These are phyloP conservation scores for Alternaria sp. DNA, from an alignment of 2,329 filamentous ascomycete species.

Conservation along the genomic window DNA sequence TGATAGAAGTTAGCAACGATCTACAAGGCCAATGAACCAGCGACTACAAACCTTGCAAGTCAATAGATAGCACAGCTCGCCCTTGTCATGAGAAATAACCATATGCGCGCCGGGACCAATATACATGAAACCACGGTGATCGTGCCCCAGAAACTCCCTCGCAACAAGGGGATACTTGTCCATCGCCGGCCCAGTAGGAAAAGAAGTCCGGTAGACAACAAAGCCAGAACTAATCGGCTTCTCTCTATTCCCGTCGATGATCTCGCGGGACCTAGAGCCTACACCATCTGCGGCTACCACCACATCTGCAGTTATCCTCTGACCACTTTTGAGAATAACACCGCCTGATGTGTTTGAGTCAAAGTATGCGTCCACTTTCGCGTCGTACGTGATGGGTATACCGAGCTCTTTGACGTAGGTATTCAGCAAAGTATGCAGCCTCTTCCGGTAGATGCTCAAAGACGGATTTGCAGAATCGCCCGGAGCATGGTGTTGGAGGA, in stretches of 20 bases:
- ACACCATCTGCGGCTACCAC: conserved; percentile 13
- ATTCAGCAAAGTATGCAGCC: neutral
- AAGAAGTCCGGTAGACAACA: neutral
- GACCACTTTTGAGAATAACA: neutral
- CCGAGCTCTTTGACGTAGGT: conserved; percentile 1
- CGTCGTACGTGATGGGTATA: neutral
- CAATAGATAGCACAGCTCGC: neutral
- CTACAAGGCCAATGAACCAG: neutral
- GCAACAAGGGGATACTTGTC: conserved; percentile 7
- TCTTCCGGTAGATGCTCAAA: neutral
- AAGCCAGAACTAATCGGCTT: conserved; percentile 6
- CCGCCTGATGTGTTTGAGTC: neutral
- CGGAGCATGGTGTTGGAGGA: neutral
- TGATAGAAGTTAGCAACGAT: neutral
- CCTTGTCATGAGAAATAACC: neutral
- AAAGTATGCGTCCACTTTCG: neutral
- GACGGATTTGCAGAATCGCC: neutral
- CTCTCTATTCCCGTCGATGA: conserved; percentile 2
- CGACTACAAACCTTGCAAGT: neutral
- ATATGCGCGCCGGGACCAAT: neutral
- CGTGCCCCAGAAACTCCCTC: neutral
- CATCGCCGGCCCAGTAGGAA: neutral
- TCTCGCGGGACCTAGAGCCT: conserved; percentile 7
- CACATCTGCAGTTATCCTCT: neutral
- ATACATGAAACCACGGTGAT: neutral